These are phyloP conservation scores for Phellinidium pouzarii DNA, from an alignment of 1,284 basidiomycete genomes.

Conservation along the genomic window DNA sequence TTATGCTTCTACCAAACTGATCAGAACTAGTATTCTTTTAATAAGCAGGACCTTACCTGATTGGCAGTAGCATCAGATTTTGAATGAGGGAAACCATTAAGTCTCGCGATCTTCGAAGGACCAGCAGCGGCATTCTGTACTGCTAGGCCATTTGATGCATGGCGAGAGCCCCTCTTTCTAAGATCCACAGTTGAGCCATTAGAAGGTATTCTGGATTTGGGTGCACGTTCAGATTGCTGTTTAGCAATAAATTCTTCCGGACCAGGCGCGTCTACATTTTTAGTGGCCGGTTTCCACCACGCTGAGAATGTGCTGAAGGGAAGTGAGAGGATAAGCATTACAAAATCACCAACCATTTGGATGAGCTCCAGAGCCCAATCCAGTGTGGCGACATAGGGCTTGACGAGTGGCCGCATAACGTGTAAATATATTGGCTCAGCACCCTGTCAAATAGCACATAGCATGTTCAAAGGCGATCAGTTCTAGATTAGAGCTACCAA, in stretches of 20 bases:
- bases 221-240: not conserved
- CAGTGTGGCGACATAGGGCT: slow-evolving; percentile 56
- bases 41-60: slow-evolving; percentile 3
- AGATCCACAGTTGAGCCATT: slow-evolving; percentile 5
- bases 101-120: slow-evolving; percentile 6
- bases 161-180: slow-evolving; percentile 10
- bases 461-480: slow-evolving; percentile 9
- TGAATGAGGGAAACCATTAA: slow-evolving; percentile 8
- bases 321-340: slow-evolving; percentile 47
- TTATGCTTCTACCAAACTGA: slow-evolving; percentile 4
- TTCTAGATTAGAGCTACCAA: not conserved
- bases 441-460: slow-evolving; percentile 49
- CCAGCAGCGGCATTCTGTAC: not conserved
- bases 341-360: slow-evolving; percentile 56
- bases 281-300: slow-evolving; percentile 34
- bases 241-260: not conserved
- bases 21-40: not conserved
- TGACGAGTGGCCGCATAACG: slow-evolving; percentile 61
- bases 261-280: not conserved
- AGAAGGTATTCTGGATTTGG: not conserved
- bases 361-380: slow-evolving; percentile 53
- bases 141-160: slow-evolving; percentile 3
- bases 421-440: slow-evolving; percentile 75
- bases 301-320: slow-evolving; percentile 43
- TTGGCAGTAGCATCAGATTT: slow-evolving; percentile 5